Evolutionary conservation across 2,329 filamentous ascomycete genomes (phyloP), one percentile per base, ranked within the genome.

Genomic region (Fusarium gaditjirri): DNA sequence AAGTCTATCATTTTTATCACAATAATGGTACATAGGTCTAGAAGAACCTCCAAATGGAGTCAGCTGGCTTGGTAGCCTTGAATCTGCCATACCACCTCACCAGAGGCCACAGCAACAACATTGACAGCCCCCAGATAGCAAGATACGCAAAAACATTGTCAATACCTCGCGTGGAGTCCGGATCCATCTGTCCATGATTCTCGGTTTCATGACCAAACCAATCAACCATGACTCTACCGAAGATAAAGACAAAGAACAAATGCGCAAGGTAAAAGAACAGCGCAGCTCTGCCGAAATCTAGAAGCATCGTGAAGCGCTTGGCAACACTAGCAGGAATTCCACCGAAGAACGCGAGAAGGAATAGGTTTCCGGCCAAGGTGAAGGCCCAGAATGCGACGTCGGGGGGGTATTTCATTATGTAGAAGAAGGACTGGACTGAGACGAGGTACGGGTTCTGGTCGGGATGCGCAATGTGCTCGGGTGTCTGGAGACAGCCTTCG

Each of bases 11-110:
- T 65, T 17, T 29, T 19, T 36, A 4, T 5, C 3, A 8, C 7
- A 16, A 5, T 29, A 14, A n/a, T 36, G 10, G 14, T 29, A 35
- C 23, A 27, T 6, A 39, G 16, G 2, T 11, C 41, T 78, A 86
- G 66, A 86, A 86, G 67, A 86, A 83, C 10, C 84, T 79, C 84
- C 84, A 86, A 16, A 86, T 74, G 6, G 84, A 86, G 65, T 85
- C 82, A 2, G 81, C 76, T 4, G 79, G 73, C 72, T 80, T 84
- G 14, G 74, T 77, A 61, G 78, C 80, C 78, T 86, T 86, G 65
- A 86, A 86, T 0, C 73, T 72, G 27, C 83, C 78, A 55, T 86
- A 86, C 79, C 79, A 79, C 56, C 76, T 77, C 25, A 83, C 85
- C 8, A 82, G 39, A 6, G 83, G 84, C 76, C 84, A 85, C 68